Evolutionary conservation across 169 alveolate species (phyloP).

Genomic region (Plasmodium gaboni): DNA sequence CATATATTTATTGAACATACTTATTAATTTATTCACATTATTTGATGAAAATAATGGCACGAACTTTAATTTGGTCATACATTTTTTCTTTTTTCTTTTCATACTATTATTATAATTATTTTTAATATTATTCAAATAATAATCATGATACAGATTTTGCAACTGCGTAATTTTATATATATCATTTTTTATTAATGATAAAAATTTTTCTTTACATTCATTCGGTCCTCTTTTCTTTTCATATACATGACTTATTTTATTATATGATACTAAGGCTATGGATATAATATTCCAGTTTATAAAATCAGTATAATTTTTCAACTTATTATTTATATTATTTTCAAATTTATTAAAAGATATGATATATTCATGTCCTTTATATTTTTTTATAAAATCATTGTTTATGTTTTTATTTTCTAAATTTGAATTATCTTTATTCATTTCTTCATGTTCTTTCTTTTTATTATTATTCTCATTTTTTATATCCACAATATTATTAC

Average conservation of each 20-base stretch:
- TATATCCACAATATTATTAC: background rate
- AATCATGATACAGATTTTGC: slow-evolving; percentile 20
- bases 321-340: slow-evolving; percentile 3
- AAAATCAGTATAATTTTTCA: slow-evolving; percentile 20
- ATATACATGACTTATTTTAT: slow-evolving; percentile 50
- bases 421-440: background rate
- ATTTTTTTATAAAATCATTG: background rate
- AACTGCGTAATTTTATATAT: background rate
- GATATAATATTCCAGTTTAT: slow-evolving; percentile 75
- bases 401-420: background rate
- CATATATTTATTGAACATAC: slow-evolving; percentile 29
- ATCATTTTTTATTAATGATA: slow-evolving; percentile 27
- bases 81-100: slow-evolving; percentile 12
- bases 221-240: slow-evolving; percentile 41
- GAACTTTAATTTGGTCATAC: slow-evolving; percentile 28
- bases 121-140: slow-evolving; percentile 13
- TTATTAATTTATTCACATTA: slow-evolving; percentile 29
- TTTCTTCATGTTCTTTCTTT: background rate
- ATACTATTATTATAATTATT: background rate
- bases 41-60: slow-evolving; percentile 40
- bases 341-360: background rate
- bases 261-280: slow-evolving; percentile 57
- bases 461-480: background rate
- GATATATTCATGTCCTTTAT: background rate
- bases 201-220: slow-evolving; percentile 65